Evolutionary conservation across 768 basidiomycete genomes (phyloP).

Genomic region (Hortiboletus campestris): DNA sequence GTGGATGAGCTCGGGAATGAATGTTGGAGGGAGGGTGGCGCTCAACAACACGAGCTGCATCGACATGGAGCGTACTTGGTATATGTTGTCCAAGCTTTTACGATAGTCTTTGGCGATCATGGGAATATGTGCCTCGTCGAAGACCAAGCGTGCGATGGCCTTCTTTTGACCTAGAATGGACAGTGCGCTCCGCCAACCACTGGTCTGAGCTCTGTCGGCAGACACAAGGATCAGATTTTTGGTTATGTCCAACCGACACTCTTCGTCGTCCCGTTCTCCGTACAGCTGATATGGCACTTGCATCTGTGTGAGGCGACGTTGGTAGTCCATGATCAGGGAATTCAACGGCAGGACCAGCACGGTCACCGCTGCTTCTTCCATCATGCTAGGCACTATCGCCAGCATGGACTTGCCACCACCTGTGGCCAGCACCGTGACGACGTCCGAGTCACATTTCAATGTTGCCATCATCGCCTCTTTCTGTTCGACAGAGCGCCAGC

Average conservation of each 20-base stretch:
- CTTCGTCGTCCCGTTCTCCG: too few relatives aligned
- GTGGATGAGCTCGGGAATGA: background rate
- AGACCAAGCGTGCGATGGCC: constrained; percentile 1
- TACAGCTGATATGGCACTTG: background rate
- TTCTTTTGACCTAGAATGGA: background rate
- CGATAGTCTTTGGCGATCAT: constrained; percentile 9
- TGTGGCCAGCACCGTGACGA: background rate
- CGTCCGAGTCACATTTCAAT: too few relatives aligned
- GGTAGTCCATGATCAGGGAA: background rate
- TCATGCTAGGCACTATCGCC: background rate
- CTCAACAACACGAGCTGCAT: constrained; percentile 16
- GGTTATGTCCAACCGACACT: rapidly evolving
- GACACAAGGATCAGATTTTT: background rate
- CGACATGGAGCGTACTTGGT: too few relatives aligned
- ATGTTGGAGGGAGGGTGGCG: constrained; percentile 8
- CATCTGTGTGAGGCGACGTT: background rate
- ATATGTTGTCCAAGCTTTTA: too few relatives aligned
- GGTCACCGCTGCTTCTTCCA: background rate
- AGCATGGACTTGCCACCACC: background rate
- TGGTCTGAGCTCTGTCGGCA: background rate
- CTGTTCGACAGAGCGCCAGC: background rate
- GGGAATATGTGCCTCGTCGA: constrained; percentile 26
- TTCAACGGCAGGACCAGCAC: background rate
- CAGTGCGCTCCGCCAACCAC: constrained; percentile 11
- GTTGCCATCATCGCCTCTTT: background rate